Conservation (phyloP, 225 moss, liverwort and hornwort genomes). For the Pseudisothecium myosuroides region DNA sequence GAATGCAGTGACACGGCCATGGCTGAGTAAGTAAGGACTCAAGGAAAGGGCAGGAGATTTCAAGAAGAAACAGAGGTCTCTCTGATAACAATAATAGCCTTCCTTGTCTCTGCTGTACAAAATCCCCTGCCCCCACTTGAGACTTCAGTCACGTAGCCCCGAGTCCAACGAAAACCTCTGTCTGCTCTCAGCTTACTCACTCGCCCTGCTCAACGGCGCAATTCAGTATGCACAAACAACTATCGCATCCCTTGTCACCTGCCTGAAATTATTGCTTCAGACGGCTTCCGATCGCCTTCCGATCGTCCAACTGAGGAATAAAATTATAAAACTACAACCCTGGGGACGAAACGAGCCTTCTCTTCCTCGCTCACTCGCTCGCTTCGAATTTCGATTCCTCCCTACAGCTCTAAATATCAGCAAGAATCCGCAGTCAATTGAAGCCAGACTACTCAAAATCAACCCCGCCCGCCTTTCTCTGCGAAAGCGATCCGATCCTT, state of each 20-base stretch:
- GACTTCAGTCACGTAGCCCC: neutral
- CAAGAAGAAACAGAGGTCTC: neutral
- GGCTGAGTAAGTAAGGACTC: neutral
- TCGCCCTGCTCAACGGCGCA: neutral
- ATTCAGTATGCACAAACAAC: neutral
- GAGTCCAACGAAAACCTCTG: neutral
- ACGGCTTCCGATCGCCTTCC: neutral
- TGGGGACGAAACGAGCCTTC: neutral
- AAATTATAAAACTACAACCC: neutral
- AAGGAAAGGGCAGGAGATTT: neutral
- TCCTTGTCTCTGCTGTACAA: neutral
- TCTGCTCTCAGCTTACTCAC: neutral
- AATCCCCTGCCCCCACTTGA: neutral
- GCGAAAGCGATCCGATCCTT: neutral
- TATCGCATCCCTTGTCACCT: neutral
- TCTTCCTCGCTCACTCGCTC: neutral
- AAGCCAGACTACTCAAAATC: neutral
- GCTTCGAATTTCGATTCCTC: neutral
- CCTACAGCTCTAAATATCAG: neutral
- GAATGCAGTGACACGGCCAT: conserved; percentile 11
- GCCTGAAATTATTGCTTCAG: neutral
- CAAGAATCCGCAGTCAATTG: neutral
- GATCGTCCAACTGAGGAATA: neutral
- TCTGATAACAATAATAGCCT: neutral
- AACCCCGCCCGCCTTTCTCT: neutral